Base-by-base conservation (phyloP, 257 asterid species). In the Echites panduratus region DNA sequence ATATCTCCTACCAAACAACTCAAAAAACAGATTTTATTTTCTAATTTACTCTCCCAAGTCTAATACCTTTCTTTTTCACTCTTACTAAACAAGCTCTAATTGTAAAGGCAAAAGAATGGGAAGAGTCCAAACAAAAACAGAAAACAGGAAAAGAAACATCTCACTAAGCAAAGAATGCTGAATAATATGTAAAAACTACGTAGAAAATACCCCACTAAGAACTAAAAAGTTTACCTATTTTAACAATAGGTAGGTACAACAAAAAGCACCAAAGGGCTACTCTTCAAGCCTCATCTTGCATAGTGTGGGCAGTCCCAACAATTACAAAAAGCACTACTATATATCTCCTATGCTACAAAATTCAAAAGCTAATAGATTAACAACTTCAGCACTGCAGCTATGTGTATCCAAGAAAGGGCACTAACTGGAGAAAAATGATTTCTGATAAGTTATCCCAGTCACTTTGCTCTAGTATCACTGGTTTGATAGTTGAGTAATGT, bases 281-380 rank as follows among this genome's bases (percentile, higher is more conserved):
- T 64, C 69, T 64, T 64, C 49, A 64, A 64, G 69, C 49, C 69
- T 64, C 69, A 19, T 64, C 69, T 64, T 38, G 69, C 49, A 19
- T 12, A 64, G 38, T 6, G 11, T 38, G 29, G 10, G 49, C 69
- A 64, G 27, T 19, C 17, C 22, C 48, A 64, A 38, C 69, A 8
- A 38, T 38, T 17, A 64, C 69, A 17, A 22, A 64, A 19, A 35
- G 49, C 29, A 7, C 29, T 63, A 63, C 14, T 38, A 64, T 38
- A 38, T 38, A 64, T 64, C 14, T 56, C 40, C 69, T 64, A 64
- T 2, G 17, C 69, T 64, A 64, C 69, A 64, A 64, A 64, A 64
- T 64, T 64, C 69, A 8, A 16, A 63, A 63, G 26, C 47, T 63
- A 43, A 35, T 45, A 38, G 29, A 64, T n/a, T 5, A 64, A 38